Conservation (phyloP, 2,329 filamentous ascomycete species). For the Emergomyces africanus region DNA sequence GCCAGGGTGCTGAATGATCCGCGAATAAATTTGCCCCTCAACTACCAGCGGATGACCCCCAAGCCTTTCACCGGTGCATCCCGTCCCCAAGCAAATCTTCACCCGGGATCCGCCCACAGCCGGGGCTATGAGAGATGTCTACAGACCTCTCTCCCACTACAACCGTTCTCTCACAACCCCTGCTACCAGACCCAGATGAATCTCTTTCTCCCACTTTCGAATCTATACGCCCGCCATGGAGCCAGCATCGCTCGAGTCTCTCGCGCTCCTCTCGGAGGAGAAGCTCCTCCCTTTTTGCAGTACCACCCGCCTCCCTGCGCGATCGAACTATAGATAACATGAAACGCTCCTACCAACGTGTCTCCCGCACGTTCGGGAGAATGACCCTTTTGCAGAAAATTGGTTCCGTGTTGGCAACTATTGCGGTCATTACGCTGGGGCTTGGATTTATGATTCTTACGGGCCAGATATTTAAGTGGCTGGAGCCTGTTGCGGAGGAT, state of each 20-base stretch:
- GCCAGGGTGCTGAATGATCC: neutral
- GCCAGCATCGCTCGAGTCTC: conserved; percentile 29
- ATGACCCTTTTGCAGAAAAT: conserved; percentile 47
- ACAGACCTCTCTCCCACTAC: conserved; percentile 40
- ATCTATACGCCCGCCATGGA: conserved; percentile 39
- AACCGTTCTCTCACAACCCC: conserved; percentile 41
- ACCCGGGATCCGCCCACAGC: neutral
- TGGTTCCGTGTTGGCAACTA: conserved; percentile 39
- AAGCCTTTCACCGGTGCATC: neutral
- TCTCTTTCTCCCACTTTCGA: conserved; percentile 35
- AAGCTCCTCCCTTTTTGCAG: conserved; percentile 26
- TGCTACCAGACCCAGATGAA: conserved; percentile 26
- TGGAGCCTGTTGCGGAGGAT: conserved; percentile 58
- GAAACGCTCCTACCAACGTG: conserved; percentile 21
- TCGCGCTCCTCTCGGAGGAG: conserved; percentile 16
- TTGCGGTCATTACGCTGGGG: conserved; percentile 42
- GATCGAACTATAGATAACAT: conserved; percentile 28
- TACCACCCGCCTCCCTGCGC: conserved; percentile 21
- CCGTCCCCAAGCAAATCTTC: neutral
- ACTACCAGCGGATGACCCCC: neutral
- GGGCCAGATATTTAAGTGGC: conserved; percentile 61
- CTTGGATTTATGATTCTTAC: conserved; percentile 67
- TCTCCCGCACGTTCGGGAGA: conserved; percentile 22
- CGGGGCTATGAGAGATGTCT: conserved; percentile 21
- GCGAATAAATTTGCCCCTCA: neutral